phyloP scores from a whole-genome alignment of 495 filamentous ascomycete genomes.

The Trichocladium antarcticum region DNA sequence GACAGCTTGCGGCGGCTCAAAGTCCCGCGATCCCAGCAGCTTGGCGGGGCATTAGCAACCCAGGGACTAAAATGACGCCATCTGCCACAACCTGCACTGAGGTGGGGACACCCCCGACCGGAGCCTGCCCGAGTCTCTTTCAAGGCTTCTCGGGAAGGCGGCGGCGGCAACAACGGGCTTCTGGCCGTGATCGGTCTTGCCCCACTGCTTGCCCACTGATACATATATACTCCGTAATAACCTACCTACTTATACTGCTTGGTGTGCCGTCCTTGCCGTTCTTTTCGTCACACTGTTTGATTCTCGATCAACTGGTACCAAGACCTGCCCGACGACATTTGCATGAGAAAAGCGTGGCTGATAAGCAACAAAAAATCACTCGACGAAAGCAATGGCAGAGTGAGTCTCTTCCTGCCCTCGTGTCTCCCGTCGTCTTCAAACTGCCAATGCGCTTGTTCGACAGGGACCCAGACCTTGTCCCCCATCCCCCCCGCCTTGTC shows the following conservation, averaged over 20 bases:
- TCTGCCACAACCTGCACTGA: slow-evolving; percentile 4
- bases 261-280: too few species aligned
- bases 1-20: too few species aligned
- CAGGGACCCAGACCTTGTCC: neutral
- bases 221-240: too few species aligned
- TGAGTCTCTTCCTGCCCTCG: neutral
- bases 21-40: too few species aligned
- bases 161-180: slow-evolving; percentile 1
- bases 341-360: neutral
- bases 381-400: slow-evolving; percentile 9
- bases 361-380: neutral
- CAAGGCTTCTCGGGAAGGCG: neutral
- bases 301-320: neutral
- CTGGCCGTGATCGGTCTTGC: neutral
- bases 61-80: slow-evolving; percentile 20
- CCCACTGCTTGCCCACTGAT: neutral
- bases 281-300: too few species aligned
- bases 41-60: neutral
- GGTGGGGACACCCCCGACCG: slow-evolving; percentile 8
- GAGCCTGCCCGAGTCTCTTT: neutral
- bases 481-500: neutral
- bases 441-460: too few species aligned
- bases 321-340: neutral
- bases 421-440: neutral
- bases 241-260: too few species aligned